These are phyloP conservation scores for Colletotrichum noveboracense DNA, from an alignment of 2,329 filamentous ascomycete species.

Conservation along the genomic window DNA sequence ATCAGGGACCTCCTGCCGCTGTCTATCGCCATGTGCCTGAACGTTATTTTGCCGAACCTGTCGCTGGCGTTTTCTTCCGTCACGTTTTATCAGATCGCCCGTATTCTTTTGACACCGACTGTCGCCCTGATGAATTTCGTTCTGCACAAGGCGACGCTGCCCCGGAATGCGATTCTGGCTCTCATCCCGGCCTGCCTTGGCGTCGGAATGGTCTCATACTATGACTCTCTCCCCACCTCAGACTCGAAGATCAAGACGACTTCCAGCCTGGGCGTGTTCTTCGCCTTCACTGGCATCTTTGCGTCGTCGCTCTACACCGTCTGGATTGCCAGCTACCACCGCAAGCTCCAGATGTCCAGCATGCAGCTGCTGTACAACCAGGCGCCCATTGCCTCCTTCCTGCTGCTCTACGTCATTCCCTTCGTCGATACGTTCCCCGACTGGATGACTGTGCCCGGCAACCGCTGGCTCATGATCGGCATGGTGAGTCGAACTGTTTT, in stretches of 20 bases:
- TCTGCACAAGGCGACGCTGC: conserved; percentile 63
- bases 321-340: conserved; percentile 71
- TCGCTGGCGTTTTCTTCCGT: conserved; percentile 72
- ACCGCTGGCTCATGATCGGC: conserved; percentile 62
- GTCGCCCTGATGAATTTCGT: conserved; percentile 70
- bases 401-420: conserved; percentile 70
- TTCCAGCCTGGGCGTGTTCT: conserved; percentile 63
- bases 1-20: conserved; percentile 66
- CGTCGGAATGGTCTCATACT: conserved; percentile 71
- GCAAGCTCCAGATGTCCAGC: conserved; percentile 68
- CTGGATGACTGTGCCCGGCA: conserved; percentile 55
- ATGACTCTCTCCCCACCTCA: conserved; percentile 61
- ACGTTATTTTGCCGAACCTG: conserved; percentile 72
- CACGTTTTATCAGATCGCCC: conserved; percentile 73
- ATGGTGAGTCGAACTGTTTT: conserved; percentile 48
- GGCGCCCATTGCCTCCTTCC: conserved; percentile 64
- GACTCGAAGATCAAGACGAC: conserved; percentile 60
- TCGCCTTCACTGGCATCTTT: conserved; percentile 68
- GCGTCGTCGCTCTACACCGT: conserved; percentile 73
- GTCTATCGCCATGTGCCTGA: conserved; percentile 70
- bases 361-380: conserved; percentile 75
- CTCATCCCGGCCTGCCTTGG: conserved; percentile 67
- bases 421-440: conserved; percentile 68
- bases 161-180: conserved; percentile 56
- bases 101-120: conserved; percentile 69